These are phyloP conservation scores for Talaromyces rugulosus DNA, from an alignment of 2,329 filamentous ascomycete species.

Conservation along the genomic window DNA sequence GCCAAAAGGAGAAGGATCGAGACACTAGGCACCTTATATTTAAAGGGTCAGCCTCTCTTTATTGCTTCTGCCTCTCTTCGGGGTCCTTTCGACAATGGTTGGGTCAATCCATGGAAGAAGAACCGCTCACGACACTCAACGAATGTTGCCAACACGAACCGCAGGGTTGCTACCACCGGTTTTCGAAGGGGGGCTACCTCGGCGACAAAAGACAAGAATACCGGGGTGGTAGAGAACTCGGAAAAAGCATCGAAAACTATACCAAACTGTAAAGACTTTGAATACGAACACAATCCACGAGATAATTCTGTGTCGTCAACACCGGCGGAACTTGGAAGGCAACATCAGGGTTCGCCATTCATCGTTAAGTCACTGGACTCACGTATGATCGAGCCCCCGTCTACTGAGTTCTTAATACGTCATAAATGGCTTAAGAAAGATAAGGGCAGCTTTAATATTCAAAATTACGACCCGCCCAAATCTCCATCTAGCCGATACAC, in stretches of 20 bases:
- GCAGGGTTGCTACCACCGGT: neutral
- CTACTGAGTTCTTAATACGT: neutral
- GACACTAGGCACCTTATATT: conserved; percentile 36
- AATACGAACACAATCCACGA: neutral
- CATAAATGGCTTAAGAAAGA: conserved; percentile 11
- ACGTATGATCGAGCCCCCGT: neutral
- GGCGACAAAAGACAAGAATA: neutral
- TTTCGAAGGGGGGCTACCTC: neutral
- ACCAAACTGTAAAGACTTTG: neutral
- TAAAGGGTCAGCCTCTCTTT: conserved; percentile 39
- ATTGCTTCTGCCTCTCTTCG: conserved; percentile 43
- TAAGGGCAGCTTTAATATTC: conserved; percentile 15
- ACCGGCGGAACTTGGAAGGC: neutral
- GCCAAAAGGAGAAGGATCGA: conserved; percentile 42
- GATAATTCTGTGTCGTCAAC: neutral
- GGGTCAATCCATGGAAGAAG: conserved; percentile 45
- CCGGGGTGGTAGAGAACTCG: neutral
- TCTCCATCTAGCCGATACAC: conserved; percentile 25
- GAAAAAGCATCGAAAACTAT: neutral
- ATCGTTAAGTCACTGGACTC: neutral
- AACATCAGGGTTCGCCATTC: neutral
- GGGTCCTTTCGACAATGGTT: conserved; percentile 42
- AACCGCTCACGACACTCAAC: conserved; percentile 14
- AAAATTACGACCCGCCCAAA: conserved; percentile 31
- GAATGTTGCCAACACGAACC: neutral